Evolutionary conservation across 164 flowering plant species (phyloP).

Genomic region (Chloranthus sessilifolius): DNA sequence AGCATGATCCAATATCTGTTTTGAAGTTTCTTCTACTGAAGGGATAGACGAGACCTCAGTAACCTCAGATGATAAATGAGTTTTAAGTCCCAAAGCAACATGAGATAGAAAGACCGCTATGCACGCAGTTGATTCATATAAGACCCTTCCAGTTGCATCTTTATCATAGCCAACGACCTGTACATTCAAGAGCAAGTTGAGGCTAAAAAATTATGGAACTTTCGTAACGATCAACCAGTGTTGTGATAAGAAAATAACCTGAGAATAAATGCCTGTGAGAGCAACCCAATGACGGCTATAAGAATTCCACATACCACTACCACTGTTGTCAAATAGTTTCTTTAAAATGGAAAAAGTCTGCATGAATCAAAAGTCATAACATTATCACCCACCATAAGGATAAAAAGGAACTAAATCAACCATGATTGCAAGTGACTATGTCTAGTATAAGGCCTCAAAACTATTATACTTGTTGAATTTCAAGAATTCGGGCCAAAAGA

Average conservation of each 20-base stretch:
- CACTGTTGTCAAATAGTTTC: slow-evolving; percentile 49
- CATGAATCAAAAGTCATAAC: slow-evolving; percentile 15
- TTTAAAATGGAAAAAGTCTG: slow-evolving; percentile 69
- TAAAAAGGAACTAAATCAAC: slow-evolving; percentile 1
- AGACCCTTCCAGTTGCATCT: slow-evolving; percentile 59
- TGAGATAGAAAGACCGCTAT: slow-evolving; percentile 49
- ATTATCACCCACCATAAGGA: background rate
- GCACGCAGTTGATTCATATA: slow-evolving; percentile 68
- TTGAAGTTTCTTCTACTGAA: slow-evolving; percentile 28
- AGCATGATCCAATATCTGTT: slow-evolving; percentile 64
- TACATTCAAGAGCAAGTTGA: slow-evolving; percentile 7
- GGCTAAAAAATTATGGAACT: slow-evolving; percentile 10
- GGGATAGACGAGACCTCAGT: slow-evolving; percentile 29
- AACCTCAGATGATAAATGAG: slow-evolving; percentile 18
- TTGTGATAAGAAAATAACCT: slow-evolving; percentile 40
- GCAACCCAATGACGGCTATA: slow-evolving; percentile 70
- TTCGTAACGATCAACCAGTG: background rate
- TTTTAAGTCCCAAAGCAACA: slow-evolving; percentile 48
- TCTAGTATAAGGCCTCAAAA: background rate
- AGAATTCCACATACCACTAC: slow-evolving; percentile 36
- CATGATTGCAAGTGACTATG: background rate
- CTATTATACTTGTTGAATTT: too few species aligned
- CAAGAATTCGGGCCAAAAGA: background rate
- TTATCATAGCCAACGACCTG: slow-evolving; percentile 53
- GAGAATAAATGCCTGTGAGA: slow-evolving; percentile 49